phyloP scores from a whole-genome alignment of 805 yeast species.

The Metschnikowia arizonensis region DNA sequence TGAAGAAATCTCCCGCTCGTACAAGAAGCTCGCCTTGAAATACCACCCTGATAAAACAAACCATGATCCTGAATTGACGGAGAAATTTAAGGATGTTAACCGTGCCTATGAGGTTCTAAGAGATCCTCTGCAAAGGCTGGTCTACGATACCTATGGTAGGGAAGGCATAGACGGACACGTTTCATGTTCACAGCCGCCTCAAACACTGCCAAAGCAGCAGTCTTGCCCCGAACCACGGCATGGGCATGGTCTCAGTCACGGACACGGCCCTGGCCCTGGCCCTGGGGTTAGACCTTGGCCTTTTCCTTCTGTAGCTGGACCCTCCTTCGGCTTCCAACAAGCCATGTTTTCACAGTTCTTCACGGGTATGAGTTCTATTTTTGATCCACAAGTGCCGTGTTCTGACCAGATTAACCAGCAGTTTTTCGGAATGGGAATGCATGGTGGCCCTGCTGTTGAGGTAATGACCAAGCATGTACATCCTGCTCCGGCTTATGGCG shows the following conservation, averaged over 20 bases:
- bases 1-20: constrained; percentile 41
- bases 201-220: constrained; percentile 2
- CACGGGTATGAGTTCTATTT: constrained; percentile 30
- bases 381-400: constrained; percentile 9
- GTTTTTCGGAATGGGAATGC: constrained; percentile 7
- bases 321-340: constrained; percentile 13
- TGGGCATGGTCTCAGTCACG: no score
- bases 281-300: neutral
- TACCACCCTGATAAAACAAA: constrained; percentile 66
- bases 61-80: constrained; percentile 46
- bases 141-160: constrained; percentile 54
- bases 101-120: constrained; percentile 63
- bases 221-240: neutral
- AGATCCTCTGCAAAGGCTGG: constrained; percentile 40
- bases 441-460: neutral
- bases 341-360: constrained; percentile 35
- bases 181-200: constrained; percentile 6
- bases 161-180: constrained; percentile 36
- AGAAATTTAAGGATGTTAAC: constrained; percentile 56
- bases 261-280: neutral
- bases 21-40: constrained; percentile 40
- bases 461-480: constrained; percentile 6
- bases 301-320: neutral
- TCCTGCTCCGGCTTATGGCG: constrained; percentile 10
- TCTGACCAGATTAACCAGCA: neutral